Evolutionary conservation across 139 green algal genomes (phyloP).

Genomic region (Chlorella sp.): DNA sequence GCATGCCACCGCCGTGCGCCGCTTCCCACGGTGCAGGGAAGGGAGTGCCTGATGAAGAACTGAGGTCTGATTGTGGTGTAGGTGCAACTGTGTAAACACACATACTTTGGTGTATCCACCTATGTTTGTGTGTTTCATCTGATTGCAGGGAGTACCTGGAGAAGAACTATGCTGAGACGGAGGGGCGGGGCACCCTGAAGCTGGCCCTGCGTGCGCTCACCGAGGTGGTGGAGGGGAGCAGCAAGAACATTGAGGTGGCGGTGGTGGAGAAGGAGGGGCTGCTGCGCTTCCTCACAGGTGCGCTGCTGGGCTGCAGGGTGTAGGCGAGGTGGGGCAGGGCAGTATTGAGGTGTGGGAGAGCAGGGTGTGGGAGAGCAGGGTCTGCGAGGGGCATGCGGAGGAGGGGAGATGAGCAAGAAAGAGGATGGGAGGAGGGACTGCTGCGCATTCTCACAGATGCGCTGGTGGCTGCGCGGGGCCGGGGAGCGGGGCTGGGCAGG

Average conservation of each 20-base stretch:
- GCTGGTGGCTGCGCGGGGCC: no score
- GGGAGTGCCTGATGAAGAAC: background rate
- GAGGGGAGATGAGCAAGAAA: no score
- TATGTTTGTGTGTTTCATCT: background rate
- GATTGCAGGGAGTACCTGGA: conserved; percentile 96
- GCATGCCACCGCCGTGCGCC: no score
- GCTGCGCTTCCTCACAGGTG: conserved; percentile 64
- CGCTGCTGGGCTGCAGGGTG: background rate
- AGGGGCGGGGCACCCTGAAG: conserved; percentile 87
- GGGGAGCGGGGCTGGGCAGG: no score
- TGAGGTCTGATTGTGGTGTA: no score
- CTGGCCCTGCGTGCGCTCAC: conserved; percentile 91
- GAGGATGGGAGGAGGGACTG: no score
- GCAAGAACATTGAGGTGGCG: conserved; percentile 87
- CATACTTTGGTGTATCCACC: background rate
- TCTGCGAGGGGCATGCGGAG: no score
- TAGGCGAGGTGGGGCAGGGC: no score
- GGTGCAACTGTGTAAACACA: background rate
- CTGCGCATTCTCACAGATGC: no score
- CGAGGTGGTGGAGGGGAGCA: conserved; percentile 79
- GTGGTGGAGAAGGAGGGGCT: conserved; percentile 80
- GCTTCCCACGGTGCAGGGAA: background rate
- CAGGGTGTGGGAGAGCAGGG: no score
- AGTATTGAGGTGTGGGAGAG: background rate
- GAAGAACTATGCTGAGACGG: conserved; percentile 92